A percentile compares a stretch with the other conserved stretches of the same genome.
Evolutionary conservation across 768 basidiomycete species (phyloP).

Genomic region (Boletus edulis): DNA sequence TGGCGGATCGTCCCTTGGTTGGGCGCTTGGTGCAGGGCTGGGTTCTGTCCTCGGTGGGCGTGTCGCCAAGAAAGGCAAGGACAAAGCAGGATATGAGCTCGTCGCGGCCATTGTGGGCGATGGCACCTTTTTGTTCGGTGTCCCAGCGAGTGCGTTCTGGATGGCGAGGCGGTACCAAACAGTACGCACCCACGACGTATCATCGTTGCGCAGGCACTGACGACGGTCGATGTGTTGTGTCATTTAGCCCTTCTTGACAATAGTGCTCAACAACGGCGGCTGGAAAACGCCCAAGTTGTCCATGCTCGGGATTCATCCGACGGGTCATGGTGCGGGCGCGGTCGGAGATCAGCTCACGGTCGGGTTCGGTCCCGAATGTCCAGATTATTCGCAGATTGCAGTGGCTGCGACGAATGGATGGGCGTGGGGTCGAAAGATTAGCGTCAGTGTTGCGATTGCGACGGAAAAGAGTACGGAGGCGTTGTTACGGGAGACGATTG

Average conservation of each 20-base stretch:
- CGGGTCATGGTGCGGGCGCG: constrained; percentile 47
- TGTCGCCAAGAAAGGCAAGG: constrained; percentile 18
- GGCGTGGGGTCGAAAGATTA: constrained; percentile 51
- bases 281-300: constrained; percentile 66
- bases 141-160: constrained; percentile 68
- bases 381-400: constrained; percentile 62
- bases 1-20: constrained; percentile 67
- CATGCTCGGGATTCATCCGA: constrained; percentile 63
- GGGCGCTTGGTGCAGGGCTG: constrained; percentile 63
- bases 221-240: neutral
- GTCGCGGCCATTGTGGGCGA: constrained; percentile 64
- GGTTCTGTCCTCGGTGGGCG: constrained; percentile 51
- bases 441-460: constrained; percentile 14
- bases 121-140: constrained; percentile 65
- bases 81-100: constrained; percentile 44
- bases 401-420: constrained; percentile 68
- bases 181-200: constrained; percentile 33
- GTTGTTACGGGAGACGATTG: constrained; percentile 33
- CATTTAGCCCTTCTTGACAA: constrained; percentile 62
- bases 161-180: constrained; percentile 68
- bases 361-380: constrained; percentile 61
- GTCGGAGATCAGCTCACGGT: constrained; percentile 52
- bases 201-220: neutral
- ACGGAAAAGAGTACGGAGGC: constrained; percentile 21
- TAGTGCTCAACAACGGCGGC: constrained; percentile 71